Conservation (phyloP, 1,139 yeast genomes). For the Lodderomyces pseudojiufengensis region DNA sequence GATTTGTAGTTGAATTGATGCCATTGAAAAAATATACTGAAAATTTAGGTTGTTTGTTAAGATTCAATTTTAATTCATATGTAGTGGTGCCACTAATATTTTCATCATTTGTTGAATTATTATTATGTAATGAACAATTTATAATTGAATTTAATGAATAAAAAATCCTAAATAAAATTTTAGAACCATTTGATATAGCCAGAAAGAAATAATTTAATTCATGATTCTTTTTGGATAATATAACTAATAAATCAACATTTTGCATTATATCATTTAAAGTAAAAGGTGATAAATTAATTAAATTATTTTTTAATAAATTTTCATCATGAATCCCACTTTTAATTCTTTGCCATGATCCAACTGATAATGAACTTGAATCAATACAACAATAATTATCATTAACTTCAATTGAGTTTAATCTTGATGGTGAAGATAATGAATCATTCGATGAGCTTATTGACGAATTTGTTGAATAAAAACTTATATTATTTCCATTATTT, state of each 20-base stretch:
- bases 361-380: slow-evolving; percentile 63
- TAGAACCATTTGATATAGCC: slow-evolving; percentile 63
- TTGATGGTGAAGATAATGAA: background rate
- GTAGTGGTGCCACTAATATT: slow-evolving; percentile 16
- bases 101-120: slow-evolving; percentile 23
- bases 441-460: background rate
- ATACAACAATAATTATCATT: slow-evolving; percentile 67
- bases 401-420: slow-evolving; percentile 32
- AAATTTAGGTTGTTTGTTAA: slow-evolving; percentile 65
- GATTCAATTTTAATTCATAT: slow-evolving; percentile 45
- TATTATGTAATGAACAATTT: slow-evolving; percentile 47
- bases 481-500: no score
- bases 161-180: slow-evolving; percentile 66
- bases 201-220: slow-evolving; percentile 74
- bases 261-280: slow-evolving; percentile 60
- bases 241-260: slow-evolving; percentile 63
- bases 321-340: slow-evolving; percentile 56
- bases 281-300: slow-evolving; percentile 64
- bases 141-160: slow-evolving; percentile 52
- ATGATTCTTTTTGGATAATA: slow-evolving; percentile 62
- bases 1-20: slow-evolving; percentile 50
- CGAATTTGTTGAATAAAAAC: no score
- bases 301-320: slow-evolving; percentile 36
- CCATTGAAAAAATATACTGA: slow-evolving; percentile 66
- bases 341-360: slow-evolving; percentile 77